Evolutionary conservation across 1,284 basidiomycete species (phyloP).

Genomic region (Salmacisia buchloeana): DNA sequence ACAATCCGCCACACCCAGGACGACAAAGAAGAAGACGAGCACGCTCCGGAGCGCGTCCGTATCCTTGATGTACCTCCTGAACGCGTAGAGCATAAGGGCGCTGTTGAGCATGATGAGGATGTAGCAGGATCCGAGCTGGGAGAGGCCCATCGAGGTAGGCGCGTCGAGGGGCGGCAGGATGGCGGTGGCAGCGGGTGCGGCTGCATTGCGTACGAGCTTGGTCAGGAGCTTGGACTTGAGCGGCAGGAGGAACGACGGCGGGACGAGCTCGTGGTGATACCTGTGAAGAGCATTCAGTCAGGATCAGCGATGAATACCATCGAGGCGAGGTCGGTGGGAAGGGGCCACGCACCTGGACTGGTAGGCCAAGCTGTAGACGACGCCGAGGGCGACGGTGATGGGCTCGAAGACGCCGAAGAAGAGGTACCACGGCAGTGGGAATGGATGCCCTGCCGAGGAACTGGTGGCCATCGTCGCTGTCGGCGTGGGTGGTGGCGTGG

Average conservation of each 20-base stretch:
- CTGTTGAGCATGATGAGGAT: constrained; percentile 40
- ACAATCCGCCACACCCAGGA: constrained; percentile 38
- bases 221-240: constrained; percentile 11
- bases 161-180: constrained; percentile 2
- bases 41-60: constrained; percentile 20
- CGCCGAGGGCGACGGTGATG: constrained; percentile 28
- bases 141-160: constrained; percentile 27
- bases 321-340: background rate
- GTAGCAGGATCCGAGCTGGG: constrained; percentile 36
- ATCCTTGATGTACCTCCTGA: constrained; percentile 19
- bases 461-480: background rate
- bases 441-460: background rate
- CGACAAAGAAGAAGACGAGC: constrained; percentile 27
- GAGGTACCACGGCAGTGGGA: constrained; percentile 20
- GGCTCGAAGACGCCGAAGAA: constrained; percentile 43
- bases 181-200: constrained; percentile 7
- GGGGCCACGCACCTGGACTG: constrained; percentile 14
- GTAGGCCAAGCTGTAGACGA: constrained; percentile 25
- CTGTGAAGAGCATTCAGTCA: constrained; percentile 1
- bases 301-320: background rate
- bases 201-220: constrained; percentile 15
- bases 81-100: constrained; percentile 26
- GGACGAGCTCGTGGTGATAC: constrained; percentile 32
- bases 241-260: constrained; percentile 10
- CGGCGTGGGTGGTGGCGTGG: too few species aligned